Evolutionary conservation across 164 flowering plant genomes (phyloP), one percentile per base, ranked within the genome.

Genomic region (Pachysandra terminalis): DNA sequence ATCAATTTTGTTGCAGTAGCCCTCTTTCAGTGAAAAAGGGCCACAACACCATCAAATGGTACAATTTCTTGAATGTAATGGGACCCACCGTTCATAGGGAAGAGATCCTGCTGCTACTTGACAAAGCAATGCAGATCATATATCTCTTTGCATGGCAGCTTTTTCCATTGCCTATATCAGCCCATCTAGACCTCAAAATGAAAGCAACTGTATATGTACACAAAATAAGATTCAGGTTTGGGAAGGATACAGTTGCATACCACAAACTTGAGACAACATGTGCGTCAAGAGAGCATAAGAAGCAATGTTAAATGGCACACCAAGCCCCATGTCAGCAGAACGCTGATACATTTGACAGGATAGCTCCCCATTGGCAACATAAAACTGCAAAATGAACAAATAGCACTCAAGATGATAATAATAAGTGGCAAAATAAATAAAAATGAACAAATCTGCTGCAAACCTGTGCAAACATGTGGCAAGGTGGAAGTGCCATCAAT

Each of bases 341-440:
- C 96, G 86, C 73, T 94, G 98, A 77, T 90, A 90, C 97, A 90
- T 94, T 75, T 90, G 98, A 75, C 98, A 94, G 15, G 98, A 94
- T 53, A 91, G 71, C 77, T 91, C 98, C 56, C 94, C 94, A 77
- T 86, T 83, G 27, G 89, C 88, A 0, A 94, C 93, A 80, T 85
- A 91, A 73, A 91, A 94, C 98, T 94, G 90, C 76, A 76, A 77
- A 72, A 63, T 60, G n/a, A 45, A 15, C 15, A 45, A 1, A 45
- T 45, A 45, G 1, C 2, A 45, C 2, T 45, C 15, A 45, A 45
- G 51, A 45, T 10, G 10, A 40, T 40, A 40, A 40, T 45, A 45
- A 45, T 45, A 26, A 53, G 64, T 8, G 15, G 37, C 49, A 5
- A 40, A 56, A 59, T 10, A 23, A 52, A 59, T 9, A 52, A 53